Conservation (phyloP, 1,284 basidiomycete genomes). For the Sporisorium exsertum region DNA sequence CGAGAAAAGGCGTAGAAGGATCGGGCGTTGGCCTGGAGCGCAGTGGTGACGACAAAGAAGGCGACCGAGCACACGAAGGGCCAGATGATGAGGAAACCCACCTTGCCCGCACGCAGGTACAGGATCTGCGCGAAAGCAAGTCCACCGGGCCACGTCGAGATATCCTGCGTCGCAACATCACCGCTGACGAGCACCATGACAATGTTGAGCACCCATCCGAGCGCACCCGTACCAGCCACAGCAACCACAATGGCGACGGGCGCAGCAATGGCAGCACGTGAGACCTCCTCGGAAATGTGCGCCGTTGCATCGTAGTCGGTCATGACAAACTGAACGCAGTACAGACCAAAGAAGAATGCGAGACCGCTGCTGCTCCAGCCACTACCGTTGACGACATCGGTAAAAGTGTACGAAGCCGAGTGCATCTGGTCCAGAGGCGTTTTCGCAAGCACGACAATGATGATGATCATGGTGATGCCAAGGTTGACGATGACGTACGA, state of each 20-base stretch:
- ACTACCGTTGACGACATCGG: conserved; percentile 75
- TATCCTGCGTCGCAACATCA: conserved; percentile 53
- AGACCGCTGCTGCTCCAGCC: conserved; percentile 84
- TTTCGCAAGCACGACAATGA: conserved; percentile 83
- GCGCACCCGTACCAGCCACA: conserved; percentile 72
- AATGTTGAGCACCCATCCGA: conserved; percentile 69
- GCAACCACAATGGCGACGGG: conserved; percentile 84
- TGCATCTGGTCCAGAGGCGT: conserved; percentile 82
- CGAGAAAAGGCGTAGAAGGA: conserved; percentile 91
- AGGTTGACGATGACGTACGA: conserved; percentile 89
- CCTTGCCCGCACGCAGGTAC: conserved; percentile 57
- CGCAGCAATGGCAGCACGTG: conserved; percentile 84
- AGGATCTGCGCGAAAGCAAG: conserved; percentile 67
- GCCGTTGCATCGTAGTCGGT: conserved; percentile 74
- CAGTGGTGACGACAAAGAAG: conserved; percentile 71
- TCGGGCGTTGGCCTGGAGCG: conserved; percentile 86
- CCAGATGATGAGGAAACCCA: conserved; percentile 77
- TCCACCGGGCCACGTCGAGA: conserved; percentile 61
- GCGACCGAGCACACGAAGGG: conserved; percentile 67
- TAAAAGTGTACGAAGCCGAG: conserved; percentile 77
- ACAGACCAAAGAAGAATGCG: conserved; percentile 85
- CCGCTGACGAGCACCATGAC: conserved; percentile 82
- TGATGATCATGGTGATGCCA: conserved; percentile 75
- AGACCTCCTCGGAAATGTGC: conserved; percentile 92
- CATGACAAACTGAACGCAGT: conserved; percentile 81